A percentile compares a stretch with the other conserved stretches of the same genome.
These are phyloP conservation scores for Taxillus chinensis DNA, from an alignment of 164 flowering plant genomes.

Conservation along the genomic window DNA sequence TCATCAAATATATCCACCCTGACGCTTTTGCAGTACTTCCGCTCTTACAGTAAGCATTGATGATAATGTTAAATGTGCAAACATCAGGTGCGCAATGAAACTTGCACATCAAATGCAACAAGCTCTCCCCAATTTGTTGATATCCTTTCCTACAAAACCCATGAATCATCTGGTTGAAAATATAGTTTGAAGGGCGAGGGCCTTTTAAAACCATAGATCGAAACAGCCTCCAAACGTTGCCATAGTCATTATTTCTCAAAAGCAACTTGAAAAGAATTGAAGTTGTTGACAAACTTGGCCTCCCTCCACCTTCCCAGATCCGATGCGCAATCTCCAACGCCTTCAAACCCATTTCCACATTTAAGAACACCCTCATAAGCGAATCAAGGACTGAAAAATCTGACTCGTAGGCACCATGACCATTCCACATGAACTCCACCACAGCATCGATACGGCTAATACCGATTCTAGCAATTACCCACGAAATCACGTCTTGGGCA, in stretches of 20 bases:
- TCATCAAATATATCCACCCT: conserved; percentile 43
- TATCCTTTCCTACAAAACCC: conserved; percentile 70
- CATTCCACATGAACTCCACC: conserved; percentile 43
- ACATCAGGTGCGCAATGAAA: conserved; percentile 51
- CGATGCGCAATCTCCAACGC: conserved; percentile 42
- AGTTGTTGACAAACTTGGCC: conserved; percentile 52
- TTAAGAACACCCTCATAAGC: conserved; percentile 59
- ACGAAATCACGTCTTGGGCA: conserved; percentile 62
- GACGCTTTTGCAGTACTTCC: conserved; percentile 46
- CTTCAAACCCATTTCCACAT: conserved; percentile 28
- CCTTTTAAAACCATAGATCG: conserved; percentile 59
- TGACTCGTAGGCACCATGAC: conserved; percentile 29
- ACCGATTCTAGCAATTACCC: conserved; percentile 43
- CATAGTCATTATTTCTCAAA: conserved; percentile 55
- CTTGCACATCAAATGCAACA: conserved; percentile 57
- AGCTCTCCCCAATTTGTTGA: conserved; percentile 44
- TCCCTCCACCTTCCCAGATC: conserved; percentile 46
- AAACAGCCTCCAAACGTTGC: conserved; percentile 66
- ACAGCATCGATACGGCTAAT: conserved; percentile 28
- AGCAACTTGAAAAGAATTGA: conserved; percentile 37
- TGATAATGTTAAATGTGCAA: conserved; percentile 55
- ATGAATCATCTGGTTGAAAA: conserved; percentile 48
- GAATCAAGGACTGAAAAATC: conserved; percentile 60
- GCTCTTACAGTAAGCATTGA: conserved; percentile 49
- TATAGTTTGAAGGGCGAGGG: conserved; percentile 43